Conservation (phyloP, 345 rosid genomes). For the Lagerstroemia speciosa region DNA sequence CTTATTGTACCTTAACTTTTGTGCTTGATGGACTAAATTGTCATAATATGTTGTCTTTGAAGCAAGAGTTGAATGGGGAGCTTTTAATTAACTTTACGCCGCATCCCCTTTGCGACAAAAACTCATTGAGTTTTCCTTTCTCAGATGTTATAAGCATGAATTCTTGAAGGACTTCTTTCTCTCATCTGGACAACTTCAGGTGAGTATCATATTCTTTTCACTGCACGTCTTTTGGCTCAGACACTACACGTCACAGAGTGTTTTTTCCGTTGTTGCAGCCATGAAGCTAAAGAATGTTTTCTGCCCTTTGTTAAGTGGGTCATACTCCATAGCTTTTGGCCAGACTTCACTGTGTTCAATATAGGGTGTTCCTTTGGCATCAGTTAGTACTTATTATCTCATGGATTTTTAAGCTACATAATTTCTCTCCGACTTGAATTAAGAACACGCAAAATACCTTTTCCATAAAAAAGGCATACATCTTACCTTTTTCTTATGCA, state of each 20-base stretch:
- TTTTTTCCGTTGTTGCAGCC: neutral
- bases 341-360: neutral
- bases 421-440: no score
- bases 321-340: neutral
- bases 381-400: no score
- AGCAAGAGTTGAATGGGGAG: neutral
- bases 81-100: neutral
- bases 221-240: slow-evolving; percentile 6
- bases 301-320: neutral
- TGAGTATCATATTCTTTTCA: slow-evolving; percentile 30
- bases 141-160: slow-evolving; percentile 79
- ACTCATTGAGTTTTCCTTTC: slow-evolving; percentile 10
- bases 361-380: neutral
- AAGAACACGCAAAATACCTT: no score
- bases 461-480: no score
- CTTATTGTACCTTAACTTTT: neutral
- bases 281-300: neutral
- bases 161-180: slow-evolving; percentile 91
- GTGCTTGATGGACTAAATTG: neutral
- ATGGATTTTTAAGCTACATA: no score
- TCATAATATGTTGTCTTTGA: neutral
- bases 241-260: neutral
- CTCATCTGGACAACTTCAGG: slow-evolving; percentile 86
- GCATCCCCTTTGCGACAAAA: neutral
- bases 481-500: no score